phyloP scores from a whole-genome alignment of 805 yeast species.

The Yamadazyma tumulicola region DNA sequence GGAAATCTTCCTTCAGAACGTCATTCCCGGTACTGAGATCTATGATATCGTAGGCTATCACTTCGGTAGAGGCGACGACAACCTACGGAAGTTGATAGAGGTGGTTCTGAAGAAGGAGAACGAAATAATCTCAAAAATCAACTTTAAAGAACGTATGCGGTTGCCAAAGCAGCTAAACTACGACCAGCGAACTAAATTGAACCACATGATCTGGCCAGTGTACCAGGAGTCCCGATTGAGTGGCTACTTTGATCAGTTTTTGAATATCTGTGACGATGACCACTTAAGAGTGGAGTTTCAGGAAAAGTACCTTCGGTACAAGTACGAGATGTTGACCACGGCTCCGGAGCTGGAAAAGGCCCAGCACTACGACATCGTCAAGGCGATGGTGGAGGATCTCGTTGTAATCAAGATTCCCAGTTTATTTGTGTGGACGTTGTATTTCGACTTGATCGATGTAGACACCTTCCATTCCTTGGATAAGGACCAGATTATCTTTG shows the following conservation, averaged over 20 bases:
- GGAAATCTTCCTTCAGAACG: conserved; percentile 45
- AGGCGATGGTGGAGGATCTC: conserved; percentile 65
- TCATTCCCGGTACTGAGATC: conserved; percentile 55
- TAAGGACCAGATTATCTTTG: conserved; percentile 40
- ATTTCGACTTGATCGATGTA: conserved; percentile 72
- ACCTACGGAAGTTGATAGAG: conserved; percentile 42
- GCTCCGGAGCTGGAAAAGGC: conserved; percentile 47
- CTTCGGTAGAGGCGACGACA: conserved; percentile 43
- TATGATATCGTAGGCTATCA: conserved; percentile 49
- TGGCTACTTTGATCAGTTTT: conserved; percentile 48
- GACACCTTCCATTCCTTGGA: conserved; percentile 48
- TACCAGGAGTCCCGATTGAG: conserved; percentile 52
- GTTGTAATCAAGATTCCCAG: conserved; percentile 61
- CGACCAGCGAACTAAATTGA: conserved; percentile 37
- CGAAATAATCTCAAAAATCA: conserved; percentile 33
- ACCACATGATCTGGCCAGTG: conserved; percentile 43
- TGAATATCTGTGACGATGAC: conserved; percentile 62
- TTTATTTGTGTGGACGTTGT: conserved; percentile 65
- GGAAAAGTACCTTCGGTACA: conserved; percentile 54
- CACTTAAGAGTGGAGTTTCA: conserved; percentile 55
- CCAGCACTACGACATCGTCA: conserved; percentile 35
- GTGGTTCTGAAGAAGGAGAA: conserved; percentile 40
- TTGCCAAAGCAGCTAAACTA: conserved; percentile 41
- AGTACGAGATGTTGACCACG: conserved; percentile 49
- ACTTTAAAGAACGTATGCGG: conserved; percentile 48